Conservation (phyloP, 805 yeast species). For the Suhomyces sp. region DNA sequence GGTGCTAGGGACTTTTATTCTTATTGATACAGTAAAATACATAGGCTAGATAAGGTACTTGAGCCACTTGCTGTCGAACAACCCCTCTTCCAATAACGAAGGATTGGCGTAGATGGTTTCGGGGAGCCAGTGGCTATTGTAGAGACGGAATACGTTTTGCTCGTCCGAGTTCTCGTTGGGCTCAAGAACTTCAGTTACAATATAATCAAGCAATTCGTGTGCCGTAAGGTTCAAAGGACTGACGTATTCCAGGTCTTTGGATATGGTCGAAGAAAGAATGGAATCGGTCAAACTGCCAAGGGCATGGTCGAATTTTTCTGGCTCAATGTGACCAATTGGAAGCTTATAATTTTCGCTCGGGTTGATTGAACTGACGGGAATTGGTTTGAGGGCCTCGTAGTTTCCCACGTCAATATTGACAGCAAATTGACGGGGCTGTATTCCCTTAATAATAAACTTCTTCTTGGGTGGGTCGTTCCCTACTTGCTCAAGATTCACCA, state of each 20-base stretch:
- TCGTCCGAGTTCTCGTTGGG: constrained; percentile 21
- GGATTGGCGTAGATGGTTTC: constrained; percentile 41
- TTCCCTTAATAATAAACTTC: constrained; percentile 89
- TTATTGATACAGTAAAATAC: background rate
- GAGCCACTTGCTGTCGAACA: constrained; percentile 36
- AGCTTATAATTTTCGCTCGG: constrained; percentile 16
- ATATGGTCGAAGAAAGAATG: constrained; percentile 20
- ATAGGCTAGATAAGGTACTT: constrained; percentile 30
- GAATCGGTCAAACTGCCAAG: constrained; percentile 21
- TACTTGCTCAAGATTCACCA: constrained; percentile 55
- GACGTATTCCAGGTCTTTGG: constrained; percentile 13
- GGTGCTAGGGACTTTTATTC: background rate
- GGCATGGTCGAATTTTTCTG: constrained; percentile 28
- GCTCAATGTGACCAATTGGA: constrained; percentile 38
- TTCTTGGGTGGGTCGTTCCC: constrained; percentile 48
- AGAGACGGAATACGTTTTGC: constrained; percentile 30
- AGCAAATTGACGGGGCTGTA: constrained; percentile 73
- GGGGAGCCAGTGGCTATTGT: constrained; percentile 40
- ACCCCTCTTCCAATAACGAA: constrained; percentile 31
- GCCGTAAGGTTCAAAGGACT: constrained; percentile 29
- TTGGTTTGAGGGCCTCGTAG: constrained; percentile 38
- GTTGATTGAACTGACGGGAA: constrained; percentile 9
- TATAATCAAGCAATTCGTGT: constrained; percentile 32
- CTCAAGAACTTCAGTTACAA: constrained; percentile 25
- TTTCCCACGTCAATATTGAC: constrained; percentile 45